Evolutionary conservation across 768 basidiomycete genomes (phyloP).

Genomic region (Mycena leptocephala): DNA sequence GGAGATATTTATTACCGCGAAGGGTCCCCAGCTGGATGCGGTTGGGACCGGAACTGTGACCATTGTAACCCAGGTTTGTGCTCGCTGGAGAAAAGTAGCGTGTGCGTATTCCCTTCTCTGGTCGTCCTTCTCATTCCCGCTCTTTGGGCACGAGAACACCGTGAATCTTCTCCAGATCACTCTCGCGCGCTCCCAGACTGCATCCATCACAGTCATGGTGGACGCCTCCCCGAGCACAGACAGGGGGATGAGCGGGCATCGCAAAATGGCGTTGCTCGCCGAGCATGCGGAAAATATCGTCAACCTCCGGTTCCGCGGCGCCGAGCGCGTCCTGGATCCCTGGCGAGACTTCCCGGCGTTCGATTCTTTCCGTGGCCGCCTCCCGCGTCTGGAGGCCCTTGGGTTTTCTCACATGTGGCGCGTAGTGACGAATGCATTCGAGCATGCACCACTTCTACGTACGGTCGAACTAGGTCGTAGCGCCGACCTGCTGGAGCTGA

Average conservation of each 20-base stretch:
- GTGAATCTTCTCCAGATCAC: background rate
- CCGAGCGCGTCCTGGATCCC: background rate
- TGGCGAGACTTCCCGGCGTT: background rate
- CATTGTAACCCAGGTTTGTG: background rate
- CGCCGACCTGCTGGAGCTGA: background rate
- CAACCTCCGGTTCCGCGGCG: background rate
- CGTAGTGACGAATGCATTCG: background rate
- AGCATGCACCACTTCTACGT: background rate
- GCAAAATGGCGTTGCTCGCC: background rate
- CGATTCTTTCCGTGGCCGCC: background rate
- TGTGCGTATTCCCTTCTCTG: background rate
- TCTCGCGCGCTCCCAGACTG: background rate
- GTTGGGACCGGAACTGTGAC: background rate
- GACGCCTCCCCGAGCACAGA: background rate
- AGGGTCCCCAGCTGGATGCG: background rate
- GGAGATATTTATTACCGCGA: background rate
- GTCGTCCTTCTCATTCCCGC: background rate
- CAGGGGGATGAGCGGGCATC: background rate
- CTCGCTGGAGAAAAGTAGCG: background rate
- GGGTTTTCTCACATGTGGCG: background rate
- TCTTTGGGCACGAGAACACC: background rate
- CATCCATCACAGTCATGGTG: background rate
- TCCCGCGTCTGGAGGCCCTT: background rate
- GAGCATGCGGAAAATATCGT: background rate
- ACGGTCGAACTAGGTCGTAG: constrained; percentile 1